A percentile compares a stretch with the other conserved stretches of the same genome.
These are phyloP conservation scores for Rostrohypoxylon terebratum DNA, from an alignment of 495 filamentous ascomycete genomes.

Conservation along the genomic window DNA sequence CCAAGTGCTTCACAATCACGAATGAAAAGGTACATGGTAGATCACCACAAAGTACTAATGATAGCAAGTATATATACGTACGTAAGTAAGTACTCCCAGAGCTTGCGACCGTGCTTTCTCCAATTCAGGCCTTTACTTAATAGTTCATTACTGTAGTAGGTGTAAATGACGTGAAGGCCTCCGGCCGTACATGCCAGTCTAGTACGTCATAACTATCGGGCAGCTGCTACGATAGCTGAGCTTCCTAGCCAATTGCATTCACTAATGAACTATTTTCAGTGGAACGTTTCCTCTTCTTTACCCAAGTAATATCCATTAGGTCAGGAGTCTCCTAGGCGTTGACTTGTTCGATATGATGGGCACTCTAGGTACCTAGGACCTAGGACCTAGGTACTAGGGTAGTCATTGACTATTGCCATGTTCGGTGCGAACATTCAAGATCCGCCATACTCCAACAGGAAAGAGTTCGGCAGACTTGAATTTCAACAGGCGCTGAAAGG, in stretches of 20 bases:
- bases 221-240: constrained; percentile 7
- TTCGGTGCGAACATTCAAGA: constrained; percentile 18
- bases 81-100: background rate
- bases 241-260: constrained; percentile 4
- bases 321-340: constrained; percentile 7
- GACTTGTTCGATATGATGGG: constrained; percentile 7
- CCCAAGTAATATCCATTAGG: too few relatives aligned
- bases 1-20: constrained; percentile 16
- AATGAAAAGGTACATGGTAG: constrained; percentile 18
- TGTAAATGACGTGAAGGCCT: constrained; percentile 39
- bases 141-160: constrained; percentile 26
- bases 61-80: constrained; percentile 17
- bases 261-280: constrained; percentile 26
- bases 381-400: background rate
- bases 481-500: background rate
- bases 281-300: constrained; percentile 12
- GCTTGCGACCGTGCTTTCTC: constrained; percentile 17
- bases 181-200: constrained; percentile 15
- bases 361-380: too few relatives aligned
- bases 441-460: constrained; percentile 7
- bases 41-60: background rate
- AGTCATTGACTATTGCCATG: constrained; percentile 16
- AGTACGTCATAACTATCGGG: constrained; percentile 38
- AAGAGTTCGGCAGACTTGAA: constrained; percentile 16
- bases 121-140: constrained; percentile 4